A percentile compares a stretch with the other conserved stretches of the same genome.
Evolutionary conservation across 1,284 basidiomycete genomes (phyloP).

Genomic region (Singerocomus inundabilis): DNA sequence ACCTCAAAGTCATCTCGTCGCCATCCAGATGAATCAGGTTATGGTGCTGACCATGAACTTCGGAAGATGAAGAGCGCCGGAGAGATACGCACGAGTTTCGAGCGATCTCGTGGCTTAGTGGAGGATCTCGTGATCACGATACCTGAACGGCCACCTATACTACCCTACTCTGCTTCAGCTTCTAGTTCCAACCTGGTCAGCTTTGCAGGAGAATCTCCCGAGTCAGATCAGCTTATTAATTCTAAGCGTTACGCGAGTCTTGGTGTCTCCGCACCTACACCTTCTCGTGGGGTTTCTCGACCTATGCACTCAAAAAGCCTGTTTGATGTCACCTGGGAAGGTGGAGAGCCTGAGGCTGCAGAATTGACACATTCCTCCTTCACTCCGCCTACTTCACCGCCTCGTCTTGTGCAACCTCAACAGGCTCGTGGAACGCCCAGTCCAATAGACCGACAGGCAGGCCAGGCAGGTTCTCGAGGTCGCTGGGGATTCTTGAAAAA

Average conservation of each 20-base stretch:
- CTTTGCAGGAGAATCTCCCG: slow-evolving; percentile 35
- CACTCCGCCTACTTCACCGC: slow-evolving; percentile 30
- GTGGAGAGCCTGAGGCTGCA: slow-evolving; percentile 11
- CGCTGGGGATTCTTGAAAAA: slow-evolving; percentile 95
- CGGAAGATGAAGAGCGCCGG: slow-evolving; percentile 88
- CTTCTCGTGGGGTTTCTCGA: slow-evolving; percentile 39
- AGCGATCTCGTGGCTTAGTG: slow-evolving; percentile 24
- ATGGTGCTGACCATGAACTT: slow-evolving; percentile 57
- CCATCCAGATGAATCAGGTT: slow-evolving; percentile 38
- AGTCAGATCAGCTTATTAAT: slow-evolving; percentile 34
- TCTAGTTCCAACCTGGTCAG: slow-evolving; percentile 63
- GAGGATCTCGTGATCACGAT: slow-evolving; percentile 15
- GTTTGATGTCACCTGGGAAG: slow-evolving; percentile 38
- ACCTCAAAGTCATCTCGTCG: slow-evolving; percentile 29
- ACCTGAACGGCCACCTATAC: slow-evolving; percentile 40
- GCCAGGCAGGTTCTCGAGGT: slow-evolving; percentile 42
- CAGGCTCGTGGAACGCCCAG: slow-evolving; percentile 17
- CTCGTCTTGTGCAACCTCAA: slow-evolving; percentile 19
- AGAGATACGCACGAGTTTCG: slow-evolving; percentile 57
- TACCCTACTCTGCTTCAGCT: slow-evolving; percentile 55
- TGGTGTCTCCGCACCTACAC: slow-evolving; percentile 45
- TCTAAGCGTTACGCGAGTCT: slow-evolving; percentile 68
- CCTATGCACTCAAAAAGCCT: slow-evolving; percentile 50
- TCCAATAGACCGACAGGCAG: slow-evolving; percentile 27
- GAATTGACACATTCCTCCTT: slow-evolving; percentile 28